Conservation (phyloP, 1,284 basidiomycete species). For the Ceratobasidium papillatum region DNA sequence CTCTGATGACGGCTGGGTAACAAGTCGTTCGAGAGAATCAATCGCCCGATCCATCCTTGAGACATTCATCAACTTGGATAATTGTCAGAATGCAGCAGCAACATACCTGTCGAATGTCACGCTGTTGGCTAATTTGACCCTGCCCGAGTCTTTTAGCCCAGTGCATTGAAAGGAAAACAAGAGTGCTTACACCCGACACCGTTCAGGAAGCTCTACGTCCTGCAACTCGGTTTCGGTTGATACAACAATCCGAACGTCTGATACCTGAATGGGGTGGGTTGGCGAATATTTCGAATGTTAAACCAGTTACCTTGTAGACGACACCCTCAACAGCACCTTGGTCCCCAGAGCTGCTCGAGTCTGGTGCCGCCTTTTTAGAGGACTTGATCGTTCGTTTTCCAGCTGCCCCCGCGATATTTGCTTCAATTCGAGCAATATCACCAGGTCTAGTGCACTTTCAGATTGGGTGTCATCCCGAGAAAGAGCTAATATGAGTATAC, state of each 20-base stretch:
- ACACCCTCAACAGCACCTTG: constrained; percentile 70
- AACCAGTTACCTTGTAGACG: constrained; percentile 73
- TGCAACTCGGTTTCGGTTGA: constrained; percentile 73
- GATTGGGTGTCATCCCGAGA: constrained; percentile 5
- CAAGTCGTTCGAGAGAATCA: constrained; percentile 64
- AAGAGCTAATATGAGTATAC: constrained; percentile 51
- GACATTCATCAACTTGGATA: background rate
- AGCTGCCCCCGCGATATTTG: constrained; percentile 60
- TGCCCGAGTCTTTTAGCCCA: constrained; percentile 40
- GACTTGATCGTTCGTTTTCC: constrained; percentile 59
- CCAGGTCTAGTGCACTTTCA: constrained; percentile 62
- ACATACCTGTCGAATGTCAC: constrained; percentile 86
- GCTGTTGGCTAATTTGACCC: constrained; percentile 90
- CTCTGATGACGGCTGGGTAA: constrained; percentile 45
- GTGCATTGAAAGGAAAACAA: background rate
- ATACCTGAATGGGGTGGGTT: constrained; percentile 60
- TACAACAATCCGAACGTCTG: constrained; percentile 78
- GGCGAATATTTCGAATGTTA: constrained; percentile 4
- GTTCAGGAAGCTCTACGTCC: constrained; percentile 81
- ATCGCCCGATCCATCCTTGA: constrained; percentile 85
- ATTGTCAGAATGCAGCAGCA: background rate
- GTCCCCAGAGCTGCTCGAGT: constrained; percentile 47
- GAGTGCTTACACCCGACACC: constrained; percentile 67
- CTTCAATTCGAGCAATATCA: constrained; percentile 85
- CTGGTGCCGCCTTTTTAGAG: constrained; percentile 60